Conservation (phyloP, 768 basidiomycete genomes). For the Phaffia tasmanica region DNA sequence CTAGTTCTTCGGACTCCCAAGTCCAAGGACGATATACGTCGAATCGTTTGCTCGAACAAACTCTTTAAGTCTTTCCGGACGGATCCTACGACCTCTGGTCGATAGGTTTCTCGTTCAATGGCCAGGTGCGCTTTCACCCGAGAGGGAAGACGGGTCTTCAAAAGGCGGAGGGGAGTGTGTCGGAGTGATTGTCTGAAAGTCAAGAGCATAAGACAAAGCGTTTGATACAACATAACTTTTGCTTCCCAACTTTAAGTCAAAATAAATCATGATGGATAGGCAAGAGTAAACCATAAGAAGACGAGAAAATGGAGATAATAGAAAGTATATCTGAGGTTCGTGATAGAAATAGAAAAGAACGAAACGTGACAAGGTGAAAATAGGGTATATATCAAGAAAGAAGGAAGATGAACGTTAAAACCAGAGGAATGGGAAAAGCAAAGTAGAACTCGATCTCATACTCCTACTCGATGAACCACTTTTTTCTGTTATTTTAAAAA, state of each 20-base stretch:
- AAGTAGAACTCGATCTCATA: conserved; percentile 24
- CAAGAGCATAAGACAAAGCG: too few species aligned
- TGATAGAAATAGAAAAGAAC: too few species aligned
- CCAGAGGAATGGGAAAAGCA: not conserved
- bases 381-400: too few species aligned
- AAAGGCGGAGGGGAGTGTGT: conserved; percentile 11
- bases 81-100: conserved; percentile 10
- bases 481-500: conserved; percentile 43
- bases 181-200: conserved; percentile 3
- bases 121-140: conserved; percentile 1
- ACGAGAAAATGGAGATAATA: too few species aligned
- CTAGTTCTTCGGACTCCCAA: conserved; percentile 62
- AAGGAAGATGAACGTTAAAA: not conserved
- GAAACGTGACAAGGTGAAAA: too few species aligned
- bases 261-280: too few species aligned
- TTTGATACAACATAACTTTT: too few species aligned
- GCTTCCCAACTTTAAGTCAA: too few species aligned
- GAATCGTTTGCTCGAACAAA: conserved; percentile 74
- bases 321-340: too few species aligned
- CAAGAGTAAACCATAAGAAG: too few species aligned
- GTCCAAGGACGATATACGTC: conserved; percentile 69
- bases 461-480: conserved; percentile 44
- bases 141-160: not conserved
- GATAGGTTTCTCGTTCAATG: conserved; percentile 22
- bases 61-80: conserved; percentile 1